Conservation (phyloP, 1,284 basidiomycete genomes). For the Fomitiporia mediterranea region DNA sequence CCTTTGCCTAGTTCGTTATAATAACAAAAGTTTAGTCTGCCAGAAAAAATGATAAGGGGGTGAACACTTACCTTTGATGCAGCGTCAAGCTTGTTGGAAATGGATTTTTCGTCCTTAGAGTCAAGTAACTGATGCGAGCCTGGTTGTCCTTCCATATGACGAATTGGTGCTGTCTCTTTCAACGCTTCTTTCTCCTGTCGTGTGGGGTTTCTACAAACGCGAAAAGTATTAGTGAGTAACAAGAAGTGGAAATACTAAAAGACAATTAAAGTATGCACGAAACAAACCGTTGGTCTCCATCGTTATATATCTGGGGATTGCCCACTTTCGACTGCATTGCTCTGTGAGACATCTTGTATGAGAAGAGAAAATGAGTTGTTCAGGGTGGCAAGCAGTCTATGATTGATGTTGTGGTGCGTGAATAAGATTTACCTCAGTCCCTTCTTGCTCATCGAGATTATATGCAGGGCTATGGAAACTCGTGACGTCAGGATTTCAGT, state of each 20-base stretch:
- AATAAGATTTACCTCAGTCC: neutral
- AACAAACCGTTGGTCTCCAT: conserved; percentile 19
- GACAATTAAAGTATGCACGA: neutral
- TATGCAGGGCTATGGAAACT: neutral
- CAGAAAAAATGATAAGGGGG: neutral
- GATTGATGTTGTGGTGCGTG: too few relatives aligned
- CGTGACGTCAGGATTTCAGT: neutral
- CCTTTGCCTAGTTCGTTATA: conserved; percentile 4
- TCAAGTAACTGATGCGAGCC: conserved; percentile 36
- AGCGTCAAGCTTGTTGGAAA: conserved; percentile 35
- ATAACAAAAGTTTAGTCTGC: neutral
- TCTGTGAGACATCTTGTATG: conserved; percentile 24
- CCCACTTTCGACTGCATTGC: conserved; percentile 46
- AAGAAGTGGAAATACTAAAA: too few relatives aligned
- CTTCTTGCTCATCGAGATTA: neutral
- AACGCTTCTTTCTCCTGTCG: conserved; percentile 22
- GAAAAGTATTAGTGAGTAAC: neutral
- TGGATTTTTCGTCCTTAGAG: conserved; percentile 38
- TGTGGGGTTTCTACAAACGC: conserved; percentile 12
- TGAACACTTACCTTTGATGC: conserved; percentile 24
- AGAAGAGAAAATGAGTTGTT: neutral
- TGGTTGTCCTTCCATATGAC: conserved; percentile 29
- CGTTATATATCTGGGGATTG: conserved; percentile 37
- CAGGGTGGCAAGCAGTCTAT: neutral
- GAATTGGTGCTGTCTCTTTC: conserved; percentile 23